phyloP scores from a whole-genome alignment of 2,329 filamentous ascomycete species.

The Dissoconium aciculare region DNA sequence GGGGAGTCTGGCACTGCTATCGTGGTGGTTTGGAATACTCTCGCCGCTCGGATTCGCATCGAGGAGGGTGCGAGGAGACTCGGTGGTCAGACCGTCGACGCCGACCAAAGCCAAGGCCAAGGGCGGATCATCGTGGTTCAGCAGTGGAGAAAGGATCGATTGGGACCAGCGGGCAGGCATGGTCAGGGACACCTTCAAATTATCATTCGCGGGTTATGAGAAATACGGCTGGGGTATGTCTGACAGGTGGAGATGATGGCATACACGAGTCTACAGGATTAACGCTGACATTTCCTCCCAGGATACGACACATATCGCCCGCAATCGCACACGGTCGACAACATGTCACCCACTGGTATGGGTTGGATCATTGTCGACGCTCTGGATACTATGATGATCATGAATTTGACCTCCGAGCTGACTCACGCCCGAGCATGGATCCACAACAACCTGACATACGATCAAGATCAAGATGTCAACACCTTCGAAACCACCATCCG shows the following conservation, averaged over 20 bases:
- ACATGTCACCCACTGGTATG: constrained; percentile 79
- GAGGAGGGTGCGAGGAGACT: constrained; percentile 3
- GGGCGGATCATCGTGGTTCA: constrained; percentile 12
- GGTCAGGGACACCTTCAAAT: constrained; percentile 76
- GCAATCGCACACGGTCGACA: constrained; percentile 57
- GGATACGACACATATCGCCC: constrained; percentile 77
- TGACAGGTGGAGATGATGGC: neutral
- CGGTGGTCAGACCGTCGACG: constrained; percentile 1
- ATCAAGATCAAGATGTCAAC: constrained; percentile 89
- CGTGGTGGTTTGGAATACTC: constrained; percentile 55
- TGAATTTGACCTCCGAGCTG: constrained; percentile 84
- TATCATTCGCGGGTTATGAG: constrained; percentile 88
- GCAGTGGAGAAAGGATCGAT: constrained; percentile 35
- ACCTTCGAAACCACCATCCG: constrained; percentile 97
- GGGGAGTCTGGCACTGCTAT: constrained; percentile 41
- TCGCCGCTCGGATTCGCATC: constrained; percentile 21
- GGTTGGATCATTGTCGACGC: constrained; percentile 98
- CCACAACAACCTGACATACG: constrained; percentile 61
- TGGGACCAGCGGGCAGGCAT: constrained; percentile 66
- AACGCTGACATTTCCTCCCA: no score
- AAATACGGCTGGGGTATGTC: constrained; percentile 81
- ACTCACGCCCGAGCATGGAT: constrained; percentile 82
- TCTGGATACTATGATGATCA: constrained; percentile 90
- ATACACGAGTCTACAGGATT: no score
- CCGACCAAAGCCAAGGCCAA: constrained; percentile 3